Base-by-base conservation (phyloP, 768 basidiomycete genomes). In the Lactarius indigo region DNA sequence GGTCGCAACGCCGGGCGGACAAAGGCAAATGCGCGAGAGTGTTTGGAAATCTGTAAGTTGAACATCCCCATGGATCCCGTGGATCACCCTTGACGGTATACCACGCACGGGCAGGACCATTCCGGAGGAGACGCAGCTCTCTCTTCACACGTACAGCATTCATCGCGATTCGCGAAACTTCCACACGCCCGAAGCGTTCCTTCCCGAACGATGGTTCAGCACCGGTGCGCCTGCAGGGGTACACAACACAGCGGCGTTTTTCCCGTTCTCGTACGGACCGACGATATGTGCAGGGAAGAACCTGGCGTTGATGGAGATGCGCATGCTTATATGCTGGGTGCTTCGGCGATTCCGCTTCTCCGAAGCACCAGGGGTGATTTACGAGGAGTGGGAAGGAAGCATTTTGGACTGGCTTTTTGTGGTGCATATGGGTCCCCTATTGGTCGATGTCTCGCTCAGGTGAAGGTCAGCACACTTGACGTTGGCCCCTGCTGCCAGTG, bases 221-320 rank as follows among this genome's bases (percentile, higher is more conserved):
- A 18, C 56, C 1, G 56, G 30, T 10, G 33, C 15, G 2, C 28
- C 13, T 7, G 18, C 5, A 0, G 18, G 31, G 59, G 26, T 28
- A 20, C 56, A 56, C 55, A 60, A 69, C 64, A 47, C 58, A 10
- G 28, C 28, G 5, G 68, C 68, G 23, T 72, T 68, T 54, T 64
- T 68, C 35, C 68, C 72, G 17, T 68, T 70, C 28, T 71, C 72
- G 26, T 59, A 57, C 30, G 72, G 72, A 13, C 70, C 72, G 12
- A 59, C 62, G 20, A 64, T 55, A 6, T 72, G 70, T 58, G 66
- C 64, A 15, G 72, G 72, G 17, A 66, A 65, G 42, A 64, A 63
- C 44, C 70, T 72, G 23, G 72, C 70, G 13, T 3, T 64, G 35
- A 37, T 61, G 30, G 70, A 71, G 54, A 64, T 68, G 31, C 66